Percentiles rank a stretch among this genome's conserved stretches.
These are phyloP conservation scores for Entrophospora sp. DNA, from an alignment of 192 early-diverging fungal species.

Conservation along the genomic window DNA sequence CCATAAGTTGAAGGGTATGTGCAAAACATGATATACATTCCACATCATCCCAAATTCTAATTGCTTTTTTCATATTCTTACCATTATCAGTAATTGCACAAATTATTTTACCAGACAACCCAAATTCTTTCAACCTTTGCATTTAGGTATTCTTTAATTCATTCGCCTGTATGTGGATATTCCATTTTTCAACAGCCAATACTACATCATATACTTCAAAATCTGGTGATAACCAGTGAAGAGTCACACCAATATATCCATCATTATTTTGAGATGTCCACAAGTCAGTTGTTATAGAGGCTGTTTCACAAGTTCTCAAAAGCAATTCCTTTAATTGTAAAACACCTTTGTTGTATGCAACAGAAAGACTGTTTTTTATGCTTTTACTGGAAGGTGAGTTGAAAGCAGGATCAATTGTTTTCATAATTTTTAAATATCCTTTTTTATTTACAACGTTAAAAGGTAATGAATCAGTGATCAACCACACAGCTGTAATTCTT, in stretches of 20 bases:
- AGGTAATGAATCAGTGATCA: not conserved
- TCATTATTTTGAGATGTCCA: not conserved
- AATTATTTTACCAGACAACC: not conserved
- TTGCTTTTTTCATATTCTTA: not conserved
- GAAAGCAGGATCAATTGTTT: not conserved
- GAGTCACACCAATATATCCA: slow-evolving; percentile 2
- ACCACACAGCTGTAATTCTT: not conserved
- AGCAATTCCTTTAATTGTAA: not conserved
- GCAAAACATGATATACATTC: not conserved
- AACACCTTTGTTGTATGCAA: not conserved
- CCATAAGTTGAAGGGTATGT: not conserved
- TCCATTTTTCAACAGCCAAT: not conserved
- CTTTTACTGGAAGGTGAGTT: not conserved
- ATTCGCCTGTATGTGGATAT: not conserved
- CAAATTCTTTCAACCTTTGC: not conserved
- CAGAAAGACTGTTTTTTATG: not conserved
- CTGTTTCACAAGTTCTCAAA: not conserved
- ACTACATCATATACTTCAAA: not conserved
- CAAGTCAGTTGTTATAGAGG: not conserved
- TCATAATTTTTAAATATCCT: not conserved
- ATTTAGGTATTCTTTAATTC: not conserved
- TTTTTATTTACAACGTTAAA: not conserved
- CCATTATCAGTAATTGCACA: not conserved
- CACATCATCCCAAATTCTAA: not conserved
- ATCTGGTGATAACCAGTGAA: not conserved